A percentile compares a stretch with the other conserved stretches of the same genome.
These are phyloP conservation scores for Globisporangium echinulatum DNA, from an alignment of 352 stramenopile genomes.

Conservation along the genomic window DNA sequence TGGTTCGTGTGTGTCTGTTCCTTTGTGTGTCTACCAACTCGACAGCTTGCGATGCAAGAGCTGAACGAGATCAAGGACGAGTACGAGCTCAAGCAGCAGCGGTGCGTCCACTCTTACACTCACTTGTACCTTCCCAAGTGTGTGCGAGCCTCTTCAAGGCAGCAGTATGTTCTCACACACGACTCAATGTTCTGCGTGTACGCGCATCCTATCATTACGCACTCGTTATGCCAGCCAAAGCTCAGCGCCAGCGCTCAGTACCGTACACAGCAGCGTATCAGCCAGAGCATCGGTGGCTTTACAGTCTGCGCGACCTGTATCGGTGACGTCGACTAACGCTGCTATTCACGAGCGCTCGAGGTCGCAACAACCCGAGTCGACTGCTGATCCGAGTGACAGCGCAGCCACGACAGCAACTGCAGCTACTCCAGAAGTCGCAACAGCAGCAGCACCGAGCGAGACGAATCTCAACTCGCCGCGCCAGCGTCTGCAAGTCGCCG, in stretches of 20 bases:
- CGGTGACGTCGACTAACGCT: not conserved
- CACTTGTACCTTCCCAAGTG: not conserved
- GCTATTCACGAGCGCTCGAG: not conserved
- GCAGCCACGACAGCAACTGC: not conserved
- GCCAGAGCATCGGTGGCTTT: not conserved
- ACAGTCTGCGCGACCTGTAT: not conserved
- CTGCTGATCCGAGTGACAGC: not conserved
- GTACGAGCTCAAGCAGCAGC: constrained; percentile 27
- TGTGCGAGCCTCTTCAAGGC: not conserved
- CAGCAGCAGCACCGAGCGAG: not conserved
- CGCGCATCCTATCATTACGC: too few species aligned
- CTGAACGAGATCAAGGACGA: constrained; percentile 40
- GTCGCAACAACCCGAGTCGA: not conserved
- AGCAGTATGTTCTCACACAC: not conserved
- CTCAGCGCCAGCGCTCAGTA: constrained; percentile 17
- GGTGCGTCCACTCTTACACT: constrained; percentile 9
- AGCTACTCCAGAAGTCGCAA: not conserved
- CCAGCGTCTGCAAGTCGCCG: constrained; percentile 39
- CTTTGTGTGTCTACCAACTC: not conserved
- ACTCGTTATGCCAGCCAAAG: constrained; percentile 12
- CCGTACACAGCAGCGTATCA: not conserved
- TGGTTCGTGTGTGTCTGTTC: not conserved
- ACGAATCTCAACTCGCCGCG: constrained; percentile 29
- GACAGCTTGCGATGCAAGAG: constrained; percentile 27
- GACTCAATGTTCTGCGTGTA: not conserved